Evolutionary conservation across 345 rosid species (phyloP).

Genomic region (Camelina sativa): DNA sequence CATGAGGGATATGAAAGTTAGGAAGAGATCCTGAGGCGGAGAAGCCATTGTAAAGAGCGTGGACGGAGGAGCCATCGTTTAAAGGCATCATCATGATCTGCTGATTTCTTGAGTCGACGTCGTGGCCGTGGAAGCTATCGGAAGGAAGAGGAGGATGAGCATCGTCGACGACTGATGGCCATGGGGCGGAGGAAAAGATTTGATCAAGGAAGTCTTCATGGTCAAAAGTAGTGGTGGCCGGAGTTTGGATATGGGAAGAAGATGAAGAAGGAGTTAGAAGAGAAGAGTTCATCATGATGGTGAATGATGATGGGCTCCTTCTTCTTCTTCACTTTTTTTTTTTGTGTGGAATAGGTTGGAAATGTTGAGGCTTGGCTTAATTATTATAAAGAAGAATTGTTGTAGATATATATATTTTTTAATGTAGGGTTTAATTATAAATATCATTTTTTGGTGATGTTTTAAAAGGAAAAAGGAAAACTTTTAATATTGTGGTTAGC

Average conservation of each 20-base stretch:
- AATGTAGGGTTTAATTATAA: background rate
- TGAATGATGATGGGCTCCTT: slow-evolving; percentile 3
- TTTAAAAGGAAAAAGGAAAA: background rate
- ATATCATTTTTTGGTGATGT: background rate
- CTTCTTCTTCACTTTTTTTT: background rate
- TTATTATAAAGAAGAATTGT: slow-evolving; percentile 42
- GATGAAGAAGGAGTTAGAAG: slow-evolving; percentile 40
- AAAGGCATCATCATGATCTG: slow-evolving; percentile 56
- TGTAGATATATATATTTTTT: background rate
- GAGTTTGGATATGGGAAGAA: slow-evolving; percentile 41
- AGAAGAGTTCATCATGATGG: slow-evolving; percentile 42
- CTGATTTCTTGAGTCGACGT: slow-evolving; percentile 56
- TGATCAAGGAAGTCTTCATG: slow-evolving; percentile 83
- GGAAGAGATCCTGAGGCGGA: slow-evolving; percentile 64
- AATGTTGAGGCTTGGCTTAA: slow-evolving; percentile 34
- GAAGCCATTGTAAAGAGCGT: slow-evolving; percentile 61
- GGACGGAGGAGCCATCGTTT: slow-evolving; percentile 18
- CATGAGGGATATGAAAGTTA: slow-evolving; percentile 64
- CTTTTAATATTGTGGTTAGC: background rate
- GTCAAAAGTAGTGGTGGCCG: slow-evolving; percentile 30
- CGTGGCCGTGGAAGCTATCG: slow-evolving; percentile 28
- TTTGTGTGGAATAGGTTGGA: slow-evolving; percentile 18
- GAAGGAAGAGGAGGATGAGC: slow-evolving; percentile 31
- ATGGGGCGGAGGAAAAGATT: slow-evolving; percentile 71
- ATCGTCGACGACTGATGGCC: slow-evolving; percentile 44